phyloP scores from a whole-genome alignment of 2,329 filamentous ascomycete species.

The Didymella segeticola region DNA sequence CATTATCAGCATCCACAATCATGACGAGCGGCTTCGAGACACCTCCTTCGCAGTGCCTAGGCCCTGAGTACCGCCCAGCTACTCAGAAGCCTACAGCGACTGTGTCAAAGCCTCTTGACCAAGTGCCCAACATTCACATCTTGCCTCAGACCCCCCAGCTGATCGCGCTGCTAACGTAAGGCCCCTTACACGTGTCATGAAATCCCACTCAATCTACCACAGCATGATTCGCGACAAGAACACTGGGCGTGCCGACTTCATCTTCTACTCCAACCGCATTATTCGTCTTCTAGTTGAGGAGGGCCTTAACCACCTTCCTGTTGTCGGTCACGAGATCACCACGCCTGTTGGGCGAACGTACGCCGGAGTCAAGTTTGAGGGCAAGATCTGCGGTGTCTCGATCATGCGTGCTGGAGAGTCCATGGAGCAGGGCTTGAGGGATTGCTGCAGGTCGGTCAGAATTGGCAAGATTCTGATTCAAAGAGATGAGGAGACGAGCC shows the following conservation, averaged over 20 bases:
- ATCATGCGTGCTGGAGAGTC: constrained; percentile 98
- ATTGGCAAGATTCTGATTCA: constrained; percentile 99
- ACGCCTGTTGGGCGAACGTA: constrained; percentile 91
- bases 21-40: constrained; percentile 41
- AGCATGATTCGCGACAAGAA: constrained; percentile 95
- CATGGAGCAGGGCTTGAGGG: constrained; percentile 95
- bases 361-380: constrained; percentile 90
- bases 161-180: constrained; percentile 96
- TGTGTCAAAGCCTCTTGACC: constrained; percentile 80
- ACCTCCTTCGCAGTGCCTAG: constrained; percentile 68
- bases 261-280: constrained; percentile 98
- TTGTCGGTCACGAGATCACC: constrained; percentile 85
- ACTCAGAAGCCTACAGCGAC: constrained; percentile 85
- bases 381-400: constrained; percentile 97
- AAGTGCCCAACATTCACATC: constrained; percentile 83
- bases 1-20: constrained; percentile 9
- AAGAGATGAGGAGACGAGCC: constrained; percentile 90
- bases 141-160: constrained; percentile 93
- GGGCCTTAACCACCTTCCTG: constrained; percentile 93
- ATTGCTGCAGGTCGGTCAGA: constrained; percentile 96
- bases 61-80: constrained; percentile 77
- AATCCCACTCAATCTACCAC: constrained; percentile 10
- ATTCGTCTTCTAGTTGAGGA: constrained; percentile 96
- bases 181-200: constrained; percentile 38
- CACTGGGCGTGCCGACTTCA: constrained; percentile 93